A percentile compares a stretch with the other conserved stretches of the same genome.
phyloP scores from a whole-genome alignment of 192 early-diverging fungal genomes.

The Coemansia nantahalensis region DNA sequence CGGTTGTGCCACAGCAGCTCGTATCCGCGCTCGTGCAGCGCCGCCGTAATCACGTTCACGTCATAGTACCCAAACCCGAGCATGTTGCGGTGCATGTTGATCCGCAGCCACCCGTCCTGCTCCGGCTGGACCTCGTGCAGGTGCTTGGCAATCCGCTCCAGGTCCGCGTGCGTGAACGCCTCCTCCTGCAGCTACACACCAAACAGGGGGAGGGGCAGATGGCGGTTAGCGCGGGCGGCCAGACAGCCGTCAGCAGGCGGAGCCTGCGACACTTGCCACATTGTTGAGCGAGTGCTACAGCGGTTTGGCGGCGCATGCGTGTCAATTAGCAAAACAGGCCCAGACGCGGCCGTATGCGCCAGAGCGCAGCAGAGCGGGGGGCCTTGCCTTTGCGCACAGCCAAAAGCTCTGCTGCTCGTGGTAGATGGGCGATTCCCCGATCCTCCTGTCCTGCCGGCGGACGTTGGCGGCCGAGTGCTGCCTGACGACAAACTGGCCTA shows the following conservation, averaged over 20 bases:
- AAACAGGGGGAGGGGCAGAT: no score
- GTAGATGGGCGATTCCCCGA: slow-evolving; percentile 49
- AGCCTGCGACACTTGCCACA: slow-evolving; percentile 40
- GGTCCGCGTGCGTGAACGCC: slow-evolving; percentile 36
- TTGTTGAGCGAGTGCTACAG: slow-evolving; percentile 55
- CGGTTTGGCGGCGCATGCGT: neutral
- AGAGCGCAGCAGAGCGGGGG: no score
- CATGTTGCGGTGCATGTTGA: slow-evolving; percentile 48
- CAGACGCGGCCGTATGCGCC: no score
- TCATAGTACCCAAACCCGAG: slow-evolving; percentile 53
- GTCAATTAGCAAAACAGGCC: neutral
- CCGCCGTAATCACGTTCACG: slow-evolving; percentile 48
- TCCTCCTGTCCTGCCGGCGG: slow-evolving; percentile 33
- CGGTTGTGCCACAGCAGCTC: slow-evolving; percentile 47
- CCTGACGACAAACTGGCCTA: slow-evolving; percentile 25
- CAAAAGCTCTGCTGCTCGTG: slow-evolving; percentile 53
- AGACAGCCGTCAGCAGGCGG: no score
- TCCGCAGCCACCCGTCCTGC: slow-evolving; percentile 30
- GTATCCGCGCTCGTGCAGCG: slow-evolving; percentile 36
- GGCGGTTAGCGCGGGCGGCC: no score
- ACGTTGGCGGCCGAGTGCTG: slow-evolving; percentile 13
- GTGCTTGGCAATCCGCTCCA: slow-evolving; percentile 46
- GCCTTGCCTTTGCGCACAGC: slow-evolving; percentile 53
- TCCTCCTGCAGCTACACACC: slow-evolving; percentile 45
- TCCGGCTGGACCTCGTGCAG: slow-evolving; percentile 34